A percentile compares a stretch with the other conserved stretches of the same genome.
Conservation (phyloP, 495 filamentous ascomycete species). For the Neurospora sp. region DNA sequence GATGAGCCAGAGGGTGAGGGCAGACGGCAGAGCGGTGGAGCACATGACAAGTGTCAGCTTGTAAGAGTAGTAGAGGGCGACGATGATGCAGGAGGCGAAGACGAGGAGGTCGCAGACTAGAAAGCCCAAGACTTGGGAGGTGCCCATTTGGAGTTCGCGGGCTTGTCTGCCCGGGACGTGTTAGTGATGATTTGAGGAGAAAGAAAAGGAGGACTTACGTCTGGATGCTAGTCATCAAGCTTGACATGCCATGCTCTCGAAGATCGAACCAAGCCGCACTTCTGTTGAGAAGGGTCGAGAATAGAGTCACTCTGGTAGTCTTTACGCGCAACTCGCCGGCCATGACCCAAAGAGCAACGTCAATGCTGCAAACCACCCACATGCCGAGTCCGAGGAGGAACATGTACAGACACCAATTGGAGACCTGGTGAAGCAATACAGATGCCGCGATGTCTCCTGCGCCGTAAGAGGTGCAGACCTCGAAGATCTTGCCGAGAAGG, state of each 20-base stretch:
- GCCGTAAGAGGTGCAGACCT: constrained; percentile 57
- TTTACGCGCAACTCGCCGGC: constrained; percentile 77
- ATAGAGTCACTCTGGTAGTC: constrained; percentile 51
- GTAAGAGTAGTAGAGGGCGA: constrained; percentile 76
- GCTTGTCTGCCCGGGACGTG: constrained; percentile 47
- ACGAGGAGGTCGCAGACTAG: constrained; percentile 51
- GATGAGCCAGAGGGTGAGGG: constrained; percentile 46
- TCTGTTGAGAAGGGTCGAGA: constrained; percentile 55
- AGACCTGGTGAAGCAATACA: constrained; percentile 45
- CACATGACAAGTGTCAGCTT: constrained; percentile 76
- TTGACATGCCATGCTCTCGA: constrained; percentile 57
- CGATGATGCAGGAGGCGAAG: constrained; percentile 48
- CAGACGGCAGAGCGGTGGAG: constrained; percentile 60
- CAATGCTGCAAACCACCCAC: constrained; percentile 56
- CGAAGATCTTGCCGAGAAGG: constrained; percentile 67
- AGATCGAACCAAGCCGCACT: constrained; percentile 79
- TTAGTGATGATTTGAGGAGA: neutral
- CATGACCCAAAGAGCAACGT: constrained; percentile 57
- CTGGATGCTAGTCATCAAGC: constrained; percentile 60
- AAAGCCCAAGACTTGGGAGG: constrained; percentile 68
- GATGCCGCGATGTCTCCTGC: constrained; percentile 36
- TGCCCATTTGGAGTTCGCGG: constrained; percentile 70
- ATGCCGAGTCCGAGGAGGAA: constrained; percentile 47
- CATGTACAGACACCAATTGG: constrained; percentile 48
- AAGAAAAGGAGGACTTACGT: constrained; percentile 44